Percentiles rank a stretch among this genome's conserved stretches.
Evolutionary conservation across 176 grass and related monocot species (phyloP).

Genomic region (Oryza coarctata): DNA sequence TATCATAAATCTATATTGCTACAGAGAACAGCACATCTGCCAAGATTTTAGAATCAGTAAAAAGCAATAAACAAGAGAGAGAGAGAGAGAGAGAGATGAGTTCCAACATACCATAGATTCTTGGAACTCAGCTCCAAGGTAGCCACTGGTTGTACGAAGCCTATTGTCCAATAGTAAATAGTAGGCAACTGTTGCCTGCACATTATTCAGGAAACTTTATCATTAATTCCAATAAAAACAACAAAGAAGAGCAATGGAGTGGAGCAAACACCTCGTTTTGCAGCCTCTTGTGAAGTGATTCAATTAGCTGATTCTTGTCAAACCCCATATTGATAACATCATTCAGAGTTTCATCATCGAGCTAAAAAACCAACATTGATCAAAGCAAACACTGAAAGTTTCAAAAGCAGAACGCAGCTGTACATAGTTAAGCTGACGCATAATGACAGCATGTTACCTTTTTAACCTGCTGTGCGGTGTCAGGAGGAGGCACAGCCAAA

Average conservation of each 20-base stretch:
- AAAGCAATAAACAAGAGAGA: neutral
- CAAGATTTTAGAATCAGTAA: slow-evolving; percentile 1
- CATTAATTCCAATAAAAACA: slow-evolving; percentile 20
- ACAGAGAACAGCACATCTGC: slow-evolving; percentile 7
- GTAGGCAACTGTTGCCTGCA: slow-evolving; percentile 90
- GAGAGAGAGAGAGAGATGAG: neutral
- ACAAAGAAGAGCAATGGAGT: neutral
- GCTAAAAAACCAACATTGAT: slow-evolving; percentile 50
- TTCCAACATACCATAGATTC: slow-evolving; percentile 66
- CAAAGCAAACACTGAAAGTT: slow-evolving; percentile 3
- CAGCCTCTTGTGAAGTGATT: slow-evolving; percentile 79
- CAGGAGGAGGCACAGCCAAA: slow-evolving; percentile 70
- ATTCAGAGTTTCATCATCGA: slow-evolving; percentile 73
- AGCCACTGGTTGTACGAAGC: slow-evolving; percentile 69
- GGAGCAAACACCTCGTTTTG: slow-evolving; percentile 77
- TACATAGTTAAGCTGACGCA: neutral
- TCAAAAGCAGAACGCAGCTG: neutral
- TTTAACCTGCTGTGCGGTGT: slow-evolving; percentile 78
- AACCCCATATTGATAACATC: slow-evolving; percentile 92
- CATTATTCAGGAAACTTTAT: slow-evolving; percentile 14
- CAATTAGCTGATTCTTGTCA: slow-evolving; percentile 65
- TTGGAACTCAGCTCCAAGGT: slow-evolving; percentile 79
- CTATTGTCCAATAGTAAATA: slow-evolving; percentile 95
- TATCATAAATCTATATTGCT: neutral
- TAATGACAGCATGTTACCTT: slow-evolving; percentile 47